Conservation (phyloP, 768 basidiomycete genomes). For the Mycena belliarum region DNA sequence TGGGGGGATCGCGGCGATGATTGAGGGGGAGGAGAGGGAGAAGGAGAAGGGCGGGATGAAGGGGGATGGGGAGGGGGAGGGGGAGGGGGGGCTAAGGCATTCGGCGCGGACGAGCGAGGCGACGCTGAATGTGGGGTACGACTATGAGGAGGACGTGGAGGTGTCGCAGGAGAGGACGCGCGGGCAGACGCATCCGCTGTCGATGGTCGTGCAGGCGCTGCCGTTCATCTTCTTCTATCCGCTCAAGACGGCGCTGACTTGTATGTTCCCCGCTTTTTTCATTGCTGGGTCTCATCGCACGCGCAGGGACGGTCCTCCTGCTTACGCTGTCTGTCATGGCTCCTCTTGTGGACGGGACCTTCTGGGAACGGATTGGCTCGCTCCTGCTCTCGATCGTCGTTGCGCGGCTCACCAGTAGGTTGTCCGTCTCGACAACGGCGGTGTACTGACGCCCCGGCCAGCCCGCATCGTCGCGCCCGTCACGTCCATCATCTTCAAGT, state of each 20-base stretch:
- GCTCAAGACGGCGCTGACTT: conserved; percentile 43
- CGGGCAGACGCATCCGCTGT: conserved; percentile 38
- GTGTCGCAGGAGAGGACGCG: conserved; percentile 24
- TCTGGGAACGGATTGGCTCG: conserved; percentile 36
- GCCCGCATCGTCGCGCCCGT: conserved; percentile 40
- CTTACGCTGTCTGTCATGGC: conserved; percentile 38
- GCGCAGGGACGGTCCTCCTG: conserved; percentile 41
- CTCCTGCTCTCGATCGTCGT: conserved; percentile 36
- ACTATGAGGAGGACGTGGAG: conserved; percentile 31
- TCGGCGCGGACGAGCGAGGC: conserved; percentile 17
- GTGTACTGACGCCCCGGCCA: not conserved
- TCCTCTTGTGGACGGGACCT: conserved; percentile 28
- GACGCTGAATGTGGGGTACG: conserved; percentile 30
- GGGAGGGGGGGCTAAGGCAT: not conserved
- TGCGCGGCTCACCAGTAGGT: conserved; percentile 30
- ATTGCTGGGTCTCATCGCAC: not conserved
- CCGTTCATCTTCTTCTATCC: conserved; percentile 48
- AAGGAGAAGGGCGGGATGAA: conserved; percentile 1
- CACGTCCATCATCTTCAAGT: conserved; percentile 44
- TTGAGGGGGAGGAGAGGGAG: conserved; percentile 31
- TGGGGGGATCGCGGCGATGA: conserved; percentile 39
- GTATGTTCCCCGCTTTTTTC: conserved; percentile 23
- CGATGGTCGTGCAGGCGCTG: conserved; percentile 41
- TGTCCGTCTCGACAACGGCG: not conserved
- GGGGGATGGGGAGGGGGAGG: not conserved